Evolutionary conservation across 495 filamentous ascomycete genomes (phyloP).

Genomic region (Elasticomyces elasticus): DNA sequence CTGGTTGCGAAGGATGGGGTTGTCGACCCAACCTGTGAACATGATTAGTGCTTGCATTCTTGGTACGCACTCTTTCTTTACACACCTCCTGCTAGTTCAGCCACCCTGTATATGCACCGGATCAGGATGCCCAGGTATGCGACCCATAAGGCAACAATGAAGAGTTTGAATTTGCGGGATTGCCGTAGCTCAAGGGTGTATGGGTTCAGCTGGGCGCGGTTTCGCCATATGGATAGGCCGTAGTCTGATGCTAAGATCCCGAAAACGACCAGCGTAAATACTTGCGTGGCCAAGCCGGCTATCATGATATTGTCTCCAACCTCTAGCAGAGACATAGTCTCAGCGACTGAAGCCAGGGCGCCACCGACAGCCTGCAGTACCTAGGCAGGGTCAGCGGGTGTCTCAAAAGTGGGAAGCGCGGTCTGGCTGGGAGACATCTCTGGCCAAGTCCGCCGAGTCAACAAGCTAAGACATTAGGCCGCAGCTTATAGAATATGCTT

Average conservation of each 20-base stretch:
- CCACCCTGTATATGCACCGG: conserved; percentile 42
- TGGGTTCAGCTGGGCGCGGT: conserved; percentile 12
- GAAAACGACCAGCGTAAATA: conserved; percentile 41
- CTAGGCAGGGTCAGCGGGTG: no score
- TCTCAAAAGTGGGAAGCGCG: no score
- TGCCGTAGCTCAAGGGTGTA: conserved; percentile 15
- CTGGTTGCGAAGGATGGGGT: conserved; percentile 35
- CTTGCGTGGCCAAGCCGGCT: conserved; percentile 39
- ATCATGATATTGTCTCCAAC: conserved; percentile 32
- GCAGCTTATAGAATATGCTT: no score
- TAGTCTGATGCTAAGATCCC: conserved; percentile 38
- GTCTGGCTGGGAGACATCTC: no score
- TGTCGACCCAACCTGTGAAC: conserved; percentile 33
- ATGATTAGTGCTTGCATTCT: background rate
- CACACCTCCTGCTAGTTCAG: conserved; percentile 35
- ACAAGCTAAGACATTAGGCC: no score
- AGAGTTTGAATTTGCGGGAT: conserved; percentile 33
- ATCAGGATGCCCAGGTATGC: conserved; percentile 39
- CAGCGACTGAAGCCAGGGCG: conserved; percentile 14
- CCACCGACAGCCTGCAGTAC: conserved; percentile 24
- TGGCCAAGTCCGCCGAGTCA: no score
- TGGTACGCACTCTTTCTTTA: background rate
- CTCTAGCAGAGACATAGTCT: background rate
- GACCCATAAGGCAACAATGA: conserved; percentile 36
- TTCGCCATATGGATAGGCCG: conserved; percentile 27